A percentile compares a stretch with the other conserved stretches of the same genome.
phyloP scores from a whole-genome alignment of 75 land plant genomes.

The Chamaecyparis obtusa region DNA sequence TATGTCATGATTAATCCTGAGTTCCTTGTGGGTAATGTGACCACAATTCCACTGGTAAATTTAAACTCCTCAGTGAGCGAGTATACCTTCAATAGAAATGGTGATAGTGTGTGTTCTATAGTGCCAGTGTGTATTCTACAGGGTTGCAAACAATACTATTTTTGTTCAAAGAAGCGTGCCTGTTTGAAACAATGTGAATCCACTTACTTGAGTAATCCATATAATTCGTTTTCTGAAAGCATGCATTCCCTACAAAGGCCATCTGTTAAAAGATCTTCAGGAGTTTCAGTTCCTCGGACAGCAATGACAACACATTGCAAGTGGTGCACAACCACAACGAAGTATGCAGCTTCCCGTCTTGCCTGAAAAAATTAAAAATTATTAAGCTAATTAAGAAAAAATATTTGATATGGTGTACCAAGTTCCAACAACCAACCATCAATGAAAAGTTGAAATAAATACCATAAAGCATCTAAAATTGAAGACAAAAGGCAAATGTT shows the following conservation, averaged over 20 bases:
- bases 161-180: not conserved
- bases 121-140: not conserved
- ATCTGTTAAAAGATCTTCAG: slow-evolving; percentile 92
- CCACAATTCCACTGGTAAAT: too few species aligned
- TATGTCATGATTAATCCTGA: too few species aligned
- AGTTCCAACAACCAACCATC: not conserved
- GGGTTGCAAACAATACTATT: not conserved
- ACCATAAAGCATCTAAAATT: not conserved
- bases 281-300: slow-evolving; percentile 92
- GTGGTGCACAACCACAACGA: slow-evolving; percentile 71
- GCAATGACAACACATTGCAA: slow-evolving; percentile 64
- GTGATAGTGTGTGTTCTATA: not conserved
- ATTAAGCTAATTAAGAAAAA: not conserved
- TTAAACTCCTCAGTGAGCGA: not conserved
- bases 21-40: too few species aligned
- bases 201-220: slow-evolving; percentile 73
- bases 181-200: slow-evolving; percentile 8
- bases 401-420: not conserved
- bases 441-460: not conserved
- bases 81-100: not conserved
- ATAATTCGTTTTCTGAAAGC: slow-evolving; percentile 65
- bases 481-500: not conserved
- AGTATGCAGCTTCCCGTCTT: slow-evolving; percentile 78
- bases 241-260: slow-evolving; percentile 76
- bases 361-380: slow-evolving; percentile 23